Percentiles rank a stretch among this genome's conserved stretches.
phyloP scores from a whole-genome alignment of 2,329 filamentous ascomycete genomes.

The Penicillium sp. region DNA sequence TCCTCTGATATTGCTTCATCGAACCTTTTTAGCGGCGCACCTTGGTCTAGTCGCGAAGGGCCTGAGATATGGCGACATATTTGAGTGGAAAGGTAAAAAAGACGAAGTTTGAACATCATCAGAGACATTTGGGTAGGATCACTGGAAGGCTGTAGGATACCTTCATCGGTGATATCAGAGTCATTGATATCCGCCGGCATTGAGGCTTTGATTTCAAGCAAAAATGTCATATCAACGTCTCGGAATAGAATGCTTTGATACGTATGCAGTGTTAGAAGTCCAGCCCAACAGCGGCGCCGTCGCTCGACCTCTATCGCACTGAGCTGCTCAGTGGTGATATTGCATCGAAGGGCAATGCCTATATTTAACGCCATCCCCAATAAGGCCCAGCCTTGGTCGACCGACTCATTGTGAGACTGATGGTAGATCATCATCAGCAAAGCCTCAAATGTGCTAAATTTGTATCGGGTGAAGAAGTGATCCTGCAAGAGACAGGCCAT shows the following conservation, averaged over 20 bases:
- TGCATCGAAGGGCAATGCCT: constrained; percentile 31
- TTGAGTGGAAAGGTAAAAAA: constrained; percentile 29
- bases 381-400: constrained; percentile 30
- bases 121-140: constrained; percentile 35
- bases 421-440: constrained; percentile 35
- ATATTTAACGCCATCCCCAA: constrained; percentile 34
- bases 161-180: constrained; percentile 14
- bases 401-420: constrained; percentile 26
- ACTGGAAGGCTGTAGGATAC: constrained; percentile 11
- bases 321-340: constrained; percentile 24
- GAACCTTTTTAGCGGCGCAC: constrained; percentile 4
- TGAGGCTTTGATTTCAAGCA: constrained; percentile 25
- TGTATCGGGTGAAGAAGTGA: constrained; percentile 31
- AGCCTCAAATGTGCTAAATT: constrained; percentile 31
- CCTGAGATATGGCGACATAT: constrained; percentile 26
- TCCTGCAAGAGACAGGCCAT: constrained; percentile 33
- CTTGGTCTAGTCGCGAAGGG: constrained; percentile 7
- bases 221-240: constrained; percentile 22
- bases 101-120: constrained; percentile 30
- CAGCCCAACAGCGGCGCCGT: constrained; percentile 35
- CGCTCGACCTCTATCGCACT: constrained; percentile 25
- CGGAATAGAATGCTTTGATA: constrained; percentile 31
- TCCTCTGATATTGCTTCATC: constrained; percentile 19
- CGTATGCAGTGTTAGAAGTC: constrained; percentile 33
- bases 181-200: constrained; percentile 30